Evolutionary conservation across 352 stramenopile species (phyloP), one percentile per base, ranked within the genome.

Genomic region (Salisapilia sapeloensis): DNA sequence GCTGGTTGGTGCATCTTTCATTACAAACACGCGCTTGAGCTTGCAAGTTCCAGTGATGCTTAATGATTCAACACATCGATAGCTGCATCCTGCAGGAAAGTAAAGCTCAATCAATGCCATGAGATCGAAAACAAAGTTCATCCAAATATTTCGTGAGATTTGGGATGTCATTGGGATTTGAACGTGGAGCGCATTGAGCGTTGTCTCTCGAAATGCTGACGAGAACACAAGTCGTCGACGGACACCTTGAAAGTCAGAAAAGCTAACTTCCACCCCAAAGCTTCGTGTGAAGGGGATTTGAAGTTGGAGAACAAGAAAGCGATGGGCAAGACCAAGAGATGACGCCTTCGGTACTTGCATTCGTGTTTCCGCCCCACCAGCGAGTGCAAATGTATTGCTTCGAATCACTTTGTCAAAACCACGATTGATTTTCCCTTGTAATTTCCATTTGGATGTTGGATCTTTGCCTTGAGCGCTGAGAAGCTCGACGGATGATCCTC

Each of bases 21-120:
- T 83, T 4, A 74, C 89, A 40, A 92, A 92, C 23, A 92, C 53
- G 4, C 69, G 63, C 41, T 84, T 83, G 12, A 90, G 50, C 6
- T 63, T 54, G 33, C 70, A 92, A 24, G 53, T 78, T 2, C 74
- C 74, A 15, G 56, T 64, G 29, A 89, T 57, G 24, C 53, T 70
- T 29, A 92, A 50, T 4, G 63, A 79, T 33, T 92, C 77, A 49
- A 87, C 74, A 4, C 63, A 78, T 6, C 75, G 66, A 37, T 67
- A 83, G 10, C 53, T 60, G 4, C 51, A 55, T 4, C 53, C 50
- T 6, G 14, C 16, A 8, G 47, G 25, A 24, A 86, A 86, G 38
- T 60, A 63, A 6, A 42, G 35, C 29, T 80, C 66, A 0, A 66
- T 72, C 9, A 90, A 42, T 9, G 48, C 50, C 19, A 75, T 54